phyloP scores from a whole-genome alignment of 2,329 filamentous ascomycete genomes.

The Nectriaceae sp. region DNA sequence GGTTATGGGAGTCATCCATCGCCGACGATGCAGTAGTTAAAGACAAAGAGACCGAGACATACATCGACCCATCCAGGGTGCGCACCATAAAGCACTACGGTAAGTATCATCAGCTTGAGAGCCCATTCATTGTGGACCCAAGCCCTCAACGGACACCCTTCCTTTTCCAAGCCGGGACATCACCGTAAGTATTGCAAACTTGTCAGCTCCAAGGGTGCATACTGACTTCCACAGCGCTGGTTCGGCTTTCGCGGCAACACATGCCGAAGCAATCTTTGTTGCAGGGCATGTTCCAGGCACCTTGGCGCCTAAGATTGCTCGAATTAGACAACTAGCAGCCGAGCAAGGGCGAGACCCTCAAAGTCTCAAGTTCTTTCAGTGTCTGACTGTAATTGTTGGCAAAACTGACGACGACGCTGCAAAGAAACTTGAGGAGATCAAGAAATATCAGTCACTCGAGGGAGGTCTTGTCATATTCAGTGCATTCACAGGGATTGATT shows the following conservation, averaged over 20 bases:
- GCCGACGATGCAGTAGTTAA: constrained; percentile 8
- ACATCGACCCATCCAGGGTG: constrained; percentile 42
- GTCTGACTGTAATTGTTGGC: constrained; percentile 2
- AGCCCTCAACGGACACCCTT: constrained; percentile 60
- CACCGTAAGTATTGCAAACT: constrained; percentile 34
- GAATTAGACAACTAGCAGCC: constrained; percentile 1
- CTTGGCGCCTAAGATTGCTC: constrained; percentile 3
- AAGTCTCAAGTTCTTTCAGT: constrained; percentile 9
- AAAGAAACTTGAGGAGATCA: constrained; percentile 1
- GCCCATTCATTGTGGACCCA: constrained; percentile 9
- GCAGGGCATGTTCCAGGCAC: constrained; percentile 43
- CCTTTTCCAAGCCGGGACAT: constrained; percentile 62
- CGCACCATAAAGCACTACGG: constrained; percentile 61
- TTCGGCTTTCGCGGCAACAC: constrained; percentile 57
- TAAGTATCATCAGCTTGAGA: constrained; percentile 46
- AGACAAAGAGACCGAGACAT: constrained; percentile 52
- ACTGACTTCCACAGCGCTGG: constrained; percentile 35
- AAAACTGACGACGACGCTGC: constrained; percentile 8
- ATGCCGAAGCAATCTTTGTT: constrained; percentile 64
- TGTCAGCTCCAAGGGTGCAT: background rate
- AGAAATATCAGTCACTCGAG: constrained; percentile 3
- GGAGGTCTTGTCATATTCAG: constrained; percentile 12
- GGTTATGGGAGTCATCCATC: constrained; percentile 11
- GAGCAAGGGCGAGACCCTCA: constrained; percentile 5
- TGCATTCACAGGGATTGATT: constrained; percentile 14